phyloP scores from a whole-genome alignment of 208 protist species.

The Endotrypanum monterogeii region DNA sequence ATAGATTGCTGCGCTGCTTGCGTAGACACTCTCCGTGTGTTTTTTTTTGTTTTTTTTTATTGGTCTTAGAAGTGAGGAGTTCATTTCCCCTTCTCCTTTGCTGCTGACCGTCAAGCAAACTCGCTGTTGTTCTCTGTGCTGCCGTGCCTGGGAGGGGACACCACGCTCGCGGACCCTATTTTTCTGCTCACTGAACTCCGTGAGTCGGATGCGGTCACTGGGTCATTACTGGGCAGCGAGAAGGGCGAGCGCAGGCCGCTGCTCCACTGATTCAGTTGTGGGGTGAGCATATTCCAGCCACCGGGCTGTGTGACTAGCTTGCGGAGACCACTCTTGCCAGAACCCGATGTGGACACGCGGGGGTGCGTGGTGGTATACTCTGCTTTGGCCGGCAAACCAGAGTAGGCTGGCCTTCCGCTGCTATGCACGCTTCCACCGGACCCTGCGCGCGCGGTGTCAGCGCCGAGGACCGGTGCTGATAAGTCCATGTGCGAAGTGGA shows the following conservation, averaged over 20 bases:
- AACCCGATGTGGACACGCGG: too few species aligned
- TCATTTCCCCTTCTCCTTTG: too few species aligned
- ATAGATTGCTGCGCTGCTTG: too few species aligned
- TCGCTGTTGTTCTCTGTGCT: too few species aligned
- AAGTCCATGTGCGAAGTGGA: neutral
- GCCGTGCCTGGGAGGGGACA: neutral
- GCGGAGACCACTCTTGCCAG: neutral
- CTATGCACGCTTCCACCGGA: too few species aligned
- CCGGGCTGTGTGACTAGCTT: neutral
- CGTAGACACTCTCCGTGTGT: too few species aligned
- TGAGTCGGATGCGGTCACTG: constrained; percentile 6
- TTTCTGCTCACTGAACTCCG: neutral
- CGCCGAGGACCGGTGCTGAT: neutral
- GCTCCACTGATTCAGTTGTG: neutral
- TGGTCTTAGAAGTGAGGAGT: too few species aligned
- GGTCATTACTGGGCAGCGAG: constrained; percentile 4
- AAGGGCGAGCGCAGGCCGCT: constrained; percentile 6
- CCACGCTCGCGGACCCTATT: neutral
- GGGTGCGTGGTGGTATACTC: neutral
- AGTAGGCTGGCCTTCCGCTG: neutral
- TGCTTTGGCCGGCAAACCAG: neutral
- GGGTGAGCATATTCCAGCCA: neutral
- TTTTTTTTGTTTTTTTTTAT: too few species aligned
- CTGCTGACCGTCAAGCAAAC: too few species aligned
- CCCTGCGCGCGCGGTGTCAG: neutral